Percentiles rank a stretch among this genome's conserved stretches.
These are phyloP conservation scores for Cladophialophora exuberans DNA, from an alignment of 2,329 filamentous ascomycete genomes.

Conservation along the genomic window DNA sequence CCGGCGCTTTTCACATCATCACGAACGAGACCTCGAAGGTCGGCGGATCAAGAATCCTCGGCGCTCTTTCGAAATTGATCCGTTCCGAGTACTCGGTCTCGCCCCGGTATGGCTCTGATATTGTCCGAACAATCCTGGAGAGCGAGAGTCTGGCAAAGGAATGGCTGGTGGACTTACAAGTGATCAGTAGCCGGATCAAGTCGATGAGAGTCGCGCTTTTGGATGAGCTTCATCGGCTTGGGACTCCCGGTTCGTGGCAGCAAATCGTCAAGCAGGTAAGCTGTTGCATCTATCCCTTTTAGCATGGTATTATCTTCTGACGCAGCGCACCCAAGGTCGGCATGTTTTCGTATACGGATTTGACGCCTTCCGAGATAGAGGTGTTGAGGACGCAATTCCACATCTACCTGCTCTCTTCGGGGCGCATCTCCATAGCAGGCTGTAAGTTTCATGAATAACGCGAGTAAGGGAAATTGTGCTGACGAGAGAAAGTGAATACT, in stretches of 20 bases:
- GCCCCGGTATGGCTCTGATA: slow-evolving; percentile 37
- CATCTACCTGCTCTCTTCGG: slow-evolving; percentile 41
- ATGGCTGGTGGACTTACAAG: slow-evolving; percentile 41
- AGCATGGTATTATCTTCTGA: no score
- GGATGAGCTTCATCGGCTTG: slow-evolving; percentile 32
- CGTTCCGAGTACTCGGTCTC: slow-evolving; percentile 38
- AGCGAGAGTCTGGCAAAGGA: slow-evolving; percentile 32
- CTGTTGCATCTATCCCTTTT: no score
- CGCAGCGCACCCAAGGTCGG: no score
- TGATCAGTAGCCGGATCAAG: slow-evolving; percentile 41
- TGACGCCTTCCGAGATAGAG: slow-evolving; percentile 38
- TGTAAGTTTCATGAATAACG: no score
- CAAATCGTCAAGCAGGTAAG: slow-evolving; percentile 39
- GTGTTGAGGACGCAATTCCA: slow-evolving; percentile 39
- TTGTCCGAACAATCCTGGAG: slow-evolving; percentile 37
- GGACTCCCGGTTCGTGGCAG: slow-evolving; percentile 38
- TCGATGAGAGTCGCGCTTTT: slow-evolving; percentile 36
- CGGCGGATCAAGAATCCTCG: slow-evolving; percentile 93
- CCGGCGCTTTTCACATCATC: slow-evolving; percentile 17
- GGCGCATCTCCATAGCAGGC: slow-evolving; percentile 41
- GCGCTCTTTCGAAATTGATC: slow-evolving; percentile 19
- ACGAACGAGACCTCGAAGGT: slow-evolving; percentile 56
- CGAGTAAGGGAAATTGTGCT: no score
- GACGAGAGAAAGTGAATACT: no score
- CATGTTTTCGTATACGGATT: slow-evolving; percentile 47